Evolutionary conservation across 345 rosid genomes (phyloP).

Genomic region (Clarkia xantiana): DNA sequence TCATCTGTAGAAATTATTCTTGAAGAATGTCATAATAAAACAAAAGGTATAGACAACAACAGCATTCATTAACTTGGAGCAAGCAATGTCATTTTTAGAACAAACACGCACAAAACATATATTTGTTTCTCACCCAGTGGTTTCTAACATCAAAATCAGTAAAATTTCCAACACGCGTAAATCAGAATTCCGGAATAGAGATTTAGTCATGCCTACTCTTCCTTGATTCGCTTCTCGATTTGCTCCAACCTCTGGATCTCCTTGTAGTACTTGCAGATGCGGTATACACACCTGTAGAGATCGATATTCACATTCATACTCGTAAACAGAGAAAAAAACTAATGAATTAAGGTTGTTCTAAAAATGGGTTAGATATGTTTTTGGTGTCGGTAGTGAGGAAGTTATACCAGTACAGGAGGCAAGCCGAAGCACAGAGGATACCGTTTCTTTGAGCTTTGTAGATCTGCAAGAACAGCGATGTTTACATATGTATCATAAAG

Average conservation of each 20-base stretch:
- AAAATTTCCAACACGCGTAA: too few species aligned
- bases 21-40: too few species aligned
- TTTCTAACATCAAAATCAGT: too few species aligned
- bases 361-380: neutral
- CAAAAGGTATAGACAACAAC: too few species aligned
- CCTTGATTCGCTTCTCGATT: slow-evolving; percentile 2
- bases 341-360: neutral
- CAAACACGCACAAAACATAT: too few species aligned
- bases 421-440: slow-evolving; percentile 53
- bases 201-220: neutral
- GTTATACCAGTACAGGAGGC: slow-evolving; percentile 72
- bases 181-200: too few species aligned
- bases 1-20: too few species aligned
- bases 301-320: neutral
- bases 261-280: slow-evolving; percentile 24
- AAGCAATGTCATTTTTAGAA: too few species aligned
- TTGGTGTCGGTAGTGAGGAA: neutral
- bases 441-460: slow-evolving; percentile 72
- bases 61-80: too few species aligned
- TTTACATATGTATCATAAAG: too few species aligned
- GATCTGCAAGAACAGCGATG: slow-evolving; percentile 24
- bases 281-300: slow-evolving; percentile 56
- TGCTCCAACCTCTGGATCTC: slow-evolving; percentile 6
- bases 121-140: too few species aligned
- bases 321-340: neutral